These are phyloP conservation scores for Globisporangium mamillatum DNA, from an alignment of 352 stramenopile genomes.

Conservation along the genomic window DNA sequence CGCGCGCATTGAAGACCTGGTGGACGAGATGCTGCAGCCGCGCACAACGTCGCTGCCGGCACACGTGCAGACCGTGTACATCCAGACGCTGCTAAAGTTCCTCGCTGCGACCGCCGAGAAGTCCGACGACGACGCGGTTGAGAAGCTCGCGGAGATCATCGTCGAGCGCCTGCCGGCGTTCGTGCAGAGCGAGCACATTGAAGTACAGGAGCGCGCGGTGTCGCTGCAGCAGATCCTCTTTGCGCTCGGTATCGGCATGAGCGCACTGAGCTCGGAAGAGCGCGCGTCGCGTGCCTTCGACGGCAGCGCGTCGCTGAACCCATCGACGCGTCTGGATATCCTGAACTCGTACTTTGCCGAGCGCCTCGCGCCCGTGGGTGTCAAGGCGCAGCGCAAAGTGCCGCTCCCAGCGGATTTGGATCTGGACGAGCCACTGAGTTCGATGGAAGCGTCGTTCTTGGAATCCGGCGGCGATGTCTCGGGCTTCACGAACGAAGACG, in stretches of 20 bases:
- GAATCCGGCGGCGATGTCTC: slow-evolving; percentile 69
- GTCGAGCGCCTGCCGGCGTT: slow-evolving; percentile 84
- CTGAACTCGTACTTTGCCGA: slow-evolving; percentile 81
- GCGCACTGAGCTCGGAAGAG: slow-evolving; percentile 53
- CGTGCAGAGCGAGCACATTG: slow-evolving; percentile 89
- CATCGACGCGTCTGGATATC: slow-evolving; percentile 46
- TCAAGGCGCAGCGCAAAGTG: slow-evolving; percentile 91
- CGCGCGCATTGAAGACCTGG: slow-evolving; percentile 80
- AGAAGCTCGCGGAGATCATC: slow-evolving; percentile 84
- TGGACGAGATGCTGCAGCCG: slow-evolving; percentile 79
- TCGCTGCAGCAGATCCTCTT: slow-evolving; percentile 76
- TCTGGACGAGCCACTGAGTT: slow-evolving; percentile 55
- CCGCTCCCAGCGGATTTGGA: slow-evolving; percentile 83
- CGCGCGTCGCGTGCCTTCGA: slow-evolving; percentile 70
- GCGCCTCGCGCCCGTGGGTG: slow-evolving; percentile 81
- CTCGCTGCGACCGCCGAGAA: slow-evolving; percentile 72
- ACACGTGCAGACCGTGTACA: slow-evolving; percentile 92
- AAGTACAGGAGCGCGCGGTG: slow-evolving; percentile 95
- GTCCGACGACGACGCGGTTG: slow-evolving; percentile 74
- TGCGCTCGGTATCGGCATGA: slow-evolving; percentile 56
- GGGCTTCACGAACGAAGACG: slow-evolving; percentile 62
- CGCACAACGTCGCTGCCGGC: slow-evolving; percentile 77
- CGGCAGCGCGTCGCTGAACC: slow-evolving; percentile 38
- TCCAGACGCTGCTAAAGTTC: slow-evolving; percentile 93
- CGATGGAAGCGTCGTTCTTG: slow-evolving; percentile 64